Evolutionary conservation across 352 stramenopile genomes (phyloP).

Genomic region (Phytophthora chlamydospora): DNA sequence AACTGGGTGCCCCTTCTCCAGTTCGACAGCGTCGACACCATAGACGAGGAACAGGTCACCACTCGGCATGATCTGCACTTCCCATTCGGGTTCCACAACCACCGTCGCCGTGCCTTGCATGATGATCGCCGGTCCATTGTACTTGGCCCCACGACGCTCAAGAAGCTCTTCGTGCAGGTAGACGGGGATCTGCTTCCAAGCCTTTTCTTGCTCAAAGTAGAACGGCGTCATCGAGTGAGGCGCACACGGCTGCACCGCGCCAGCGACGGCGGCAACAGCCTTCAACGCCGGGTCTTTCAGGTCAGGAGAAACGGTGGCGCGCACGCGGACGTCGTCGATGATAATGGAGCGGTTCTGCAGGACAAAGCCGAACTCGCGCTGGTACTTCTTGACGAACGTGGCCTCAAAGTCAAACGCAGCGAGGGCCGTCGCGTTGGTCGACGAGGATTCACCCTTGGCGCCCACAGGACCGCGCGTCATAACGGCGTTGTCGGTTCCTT

Average conservation of each 20-base stretch:
- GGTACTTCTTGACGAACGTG: slow-evolving; percentile 93
- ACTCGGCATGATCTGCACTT: slow-evolving; percentile 91
- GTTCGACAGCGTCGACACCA: slow-evolving; percentile 40
- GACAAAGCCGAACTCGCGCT: slow-evolving; percentile 98
- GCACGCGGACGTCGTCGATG: slow-evolving; percentile 97
- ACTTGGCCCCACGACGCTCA: slow-evolving; percentile 68
- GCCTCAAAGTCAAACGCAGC: slow-evolving; percentile 85
- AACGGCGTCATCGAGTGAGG: slow-evolving; percentile 74
- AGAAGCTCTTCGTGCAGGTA: slow-evolving; percentile 94
- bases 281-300: slow-evolving; percentile 47
- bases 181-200: slow-evolving; percentile 88
- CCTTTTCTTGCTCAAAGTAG: slow-evolving; percentile 84
- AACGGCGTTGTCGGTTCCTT: slow-evolving; percentile 98
- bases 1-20: slow-evolving; percentile 15
- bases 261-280: not conserved
- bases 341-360: slow-evolving; percentile 93
- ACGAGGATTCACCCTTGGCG: slow-evolving; percentile 42
- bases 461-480: slow-evolving; percentile 91
- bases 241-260: slow-evolving; percentile 32
- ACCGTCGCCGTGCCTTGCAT: slow-evolving; percentile 98
- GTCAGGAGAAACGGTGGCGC: slow-evolving; percentile 91
- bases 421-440: slow-evolving; percentile 35
- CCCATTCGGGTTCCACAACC: slow-evolving; percentile 96
- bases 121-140: slow-evolving; percentile 95
- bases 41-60: slow-evolving; percentile 96